Evolutionary conservation across 192 early-diverging fungal genomes (phyloP), one percentile per base, ranked within the genome.

Genomic region (Dissophora globulifera): DNA sequence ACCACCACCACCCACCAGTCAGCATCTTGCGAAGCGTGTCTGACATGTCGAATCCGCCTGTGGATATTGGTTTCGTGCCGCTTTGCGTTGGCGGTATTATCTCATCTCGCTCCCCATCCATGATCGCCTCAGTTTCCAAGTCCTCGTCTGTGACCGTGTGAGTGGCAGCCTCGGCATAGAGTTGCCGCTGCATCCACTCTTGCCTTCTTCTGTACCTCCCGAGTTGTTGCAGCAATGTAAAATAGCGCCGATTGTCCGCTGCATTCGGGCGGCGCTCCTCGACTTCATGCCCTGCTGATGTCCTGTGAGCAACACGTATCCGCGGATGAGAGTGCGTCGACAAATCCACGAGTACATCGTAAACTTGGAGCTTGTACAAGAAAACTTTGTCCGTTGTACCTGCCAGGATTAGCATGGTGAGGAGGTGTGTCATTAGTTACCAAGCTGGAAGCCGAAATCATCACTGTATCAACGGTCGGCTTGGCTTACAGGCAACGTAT

Each of bases 321-420:
- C 40, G 22, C 17, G 79, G 72, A 25, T 64, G 46, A n/a, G 70
- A 23, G 29, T 40, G 30, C 40, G 54, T n/a, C 4, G 83, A 70
- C 4, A 86, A 33, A 41, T 69, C 79, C 12, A 86, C 71, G 20
- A 83, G 25, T 10, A 86, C 43, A 58, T 86, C 85, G 54, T 71
- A 86, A 2, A 86, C 63, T 27, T 80, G 59, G 20, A 43, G 61
- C 58, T 86, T 86, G 16, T 65, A 62, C 22, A 81, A 33, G 50
- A 86, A 81, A 20, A 86, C 74, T 11, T 67, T 71, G 57, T 86
- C 85, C 13, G 83, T 79, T 29, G 85, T 86, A 29, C 84, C 84
- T 85, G 17, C n/a, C n/a, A n/a, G n/a, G n/a, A n/a, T n/a, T n/a
- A n/a, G n/a, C n/a, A n/a, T n/a, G n/a, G n/a, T n/a, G n/a, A n/a